Percentiles rank a stretch among this genome's conserved stretches.
Evolutionary conservation across 768 basidiomycete species (phyloP).

Genomic region (Tylopilus balloui): DNA sequence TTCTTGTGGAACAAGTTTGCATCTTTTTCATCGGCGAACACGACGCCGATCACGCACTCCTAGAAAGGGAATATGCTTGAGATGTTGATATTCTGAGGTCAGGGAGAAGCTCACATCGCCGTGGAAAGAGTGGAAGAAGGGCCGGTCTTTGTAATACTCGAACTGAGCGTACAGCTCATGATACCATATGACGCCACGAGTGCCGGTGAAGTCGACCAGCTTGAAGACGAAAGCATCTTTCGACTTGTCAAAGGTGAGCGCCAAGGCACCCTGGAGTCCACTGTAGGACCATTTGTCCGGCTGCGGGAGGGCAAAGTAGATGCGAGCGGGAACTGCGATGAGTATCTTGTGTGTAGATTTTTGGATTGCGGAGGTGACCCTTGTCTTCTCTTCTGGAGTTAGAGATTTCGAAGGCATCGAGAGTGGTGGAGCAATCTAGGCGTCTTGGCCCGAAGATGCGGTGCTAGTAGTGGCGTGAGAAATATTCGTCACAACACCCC

Average conservation of each 20-base stretch:
- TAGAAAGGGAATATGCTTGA: constrained; percentile 29
- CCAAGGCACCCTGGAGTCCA: constrained; percentile 83
- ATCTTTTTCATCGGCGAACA: constrained; percentile 83
- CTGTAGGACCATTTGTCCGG: constrained; percentile 79
- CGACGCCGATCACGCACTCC: constrained; percentile 89
- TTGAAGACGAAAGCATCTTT: constrained; percentile 60
- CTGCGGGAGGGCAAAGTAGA: constrained; percentile 86
- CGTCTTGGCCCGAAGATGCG: neutral
- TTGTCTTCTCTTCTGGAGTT: constrained; percentile 69
- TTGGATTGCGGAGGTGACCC: constrained; percentile 62
- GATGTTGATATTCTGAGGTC: neutral
- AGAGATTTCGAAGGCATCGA: constrained; percentile 73
- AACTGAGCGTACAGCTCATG: constrained; percentile 85
- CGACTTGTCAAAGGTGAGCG: constrained; percentile 58
- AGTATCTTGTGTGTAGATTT: constrained; percentile 65
- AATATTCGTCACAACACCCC: too few relatives aligned
- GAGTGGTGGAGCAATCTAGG: constrained; percentile 1
- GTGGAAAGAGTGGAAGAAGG: constrained; percentile 89
- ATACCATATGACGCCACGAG: constrained; percentile 87
- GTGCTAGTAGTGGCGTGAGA: constrained; percentile 11
- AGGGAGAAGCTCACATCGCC: constrained; percentile 73
- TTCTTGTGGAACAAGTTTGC: constrained; percentile 86
- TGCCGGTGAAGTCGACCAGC: constrained; percentile 81
- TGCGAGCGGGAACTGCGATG: constrained; percentile 74
- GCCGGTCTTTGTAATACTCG: constrained; percentile 76